These are phyloP conservation scores for Globisporangium yorkense DNA, from an alignment of 352 stramenopile species.

Conservation along the genomic window DNA sequence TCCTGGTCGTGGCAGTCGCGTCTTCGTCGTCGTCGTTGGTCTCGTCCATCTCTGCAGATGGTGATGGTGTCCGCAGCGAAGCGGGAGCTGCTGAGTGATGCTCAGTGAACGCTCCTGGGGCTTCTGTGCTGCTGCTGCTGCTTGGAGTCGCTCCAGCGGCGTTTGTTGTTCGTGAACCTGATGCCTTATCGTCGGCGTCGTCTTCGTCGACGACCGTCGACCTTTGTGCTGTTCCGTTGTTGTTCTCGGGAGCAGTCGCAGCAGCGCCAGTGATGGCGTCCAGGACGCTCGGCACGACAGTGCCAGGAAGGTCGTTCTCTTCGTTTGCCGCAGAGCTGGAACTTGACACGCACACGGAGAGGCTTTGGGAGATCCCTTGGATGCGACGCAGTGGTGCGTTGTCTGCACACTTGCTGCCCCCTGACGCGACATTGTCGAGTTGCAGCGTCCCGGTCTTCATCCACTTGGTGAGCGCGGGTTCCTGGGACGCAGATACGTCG, in stretches of 20 bases:
- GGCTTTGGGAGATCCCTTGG: slow-evolving; percentile 20
- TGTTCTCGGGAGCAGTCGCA: neutral
- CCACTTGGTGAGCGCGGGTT: slow-evolving; percentile 23
- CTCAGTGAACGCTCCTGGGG: neutral
- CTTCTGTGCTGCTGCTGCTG: neutral
- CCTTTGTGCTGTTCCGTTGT: neutral
- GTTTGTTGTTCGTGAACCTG: neutral
- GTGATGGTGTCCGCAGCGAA: neutral
- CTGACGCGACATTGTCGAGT: slow-evolving; percentile 21
- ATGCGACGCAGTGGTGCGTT: slow-evolving; percentile 6
- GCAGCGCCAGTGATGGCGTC: neutral
- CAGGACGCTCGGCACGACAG: neutral
- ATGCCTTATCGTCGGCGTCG: neutral
- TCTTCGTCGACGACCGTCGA: neutral
- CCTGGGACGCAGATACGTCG: slow-evolving; percentile 21
- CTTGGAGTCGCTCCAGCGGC: neutral
- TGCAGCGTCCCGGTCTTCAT: slow-evolving; percentile 25
- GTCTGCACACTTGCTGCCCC: slow-evolving; percentile 4
- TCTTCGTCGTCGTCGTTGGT: slow-evolving; percentile 11
- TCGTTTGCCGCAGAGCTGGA: neutral
- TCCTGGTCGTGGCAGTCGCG: slow-evolving; percentile 1
- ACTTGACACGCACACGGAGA: slow-evolving; percentile 19
- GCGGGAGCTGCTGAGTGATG: neutral
- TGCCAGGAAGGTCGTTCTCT: neutral
- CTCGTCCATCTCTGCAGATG: neutral